Evolutionary conservation across 306 rosid genomes (phyloP).

Genomic region (Abrus precatorius): DNA sequence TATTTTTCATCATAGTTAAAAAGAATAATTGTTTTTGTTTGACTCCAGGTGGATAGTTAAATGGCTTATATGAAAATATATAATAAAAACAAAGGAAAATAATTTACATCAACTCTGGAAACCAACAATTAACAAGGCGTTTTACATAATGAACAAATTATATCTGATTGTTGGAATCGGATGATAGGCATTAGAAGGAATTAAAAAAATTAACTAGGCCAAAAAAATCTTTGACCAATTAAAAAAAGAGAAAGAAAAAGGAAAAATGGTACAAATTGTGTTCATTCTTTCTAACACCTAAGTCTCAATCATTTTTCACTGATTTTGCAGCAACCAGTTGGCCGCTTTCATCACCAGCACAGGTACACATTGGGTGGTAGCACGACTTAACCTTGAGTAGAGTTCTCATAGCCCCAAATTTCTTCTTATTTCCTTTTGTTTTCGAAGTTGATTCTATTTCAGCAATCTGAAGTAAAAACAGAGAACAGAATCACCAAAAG

Average conservation of each 20-base stretch:
- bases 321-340: slow-evolving; percentile 53
- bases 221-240: background rate
- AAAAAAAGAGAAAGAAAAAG: background rate
- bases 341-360: slow-evolving; percentile 54
- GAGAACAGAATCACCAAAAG: background rate
- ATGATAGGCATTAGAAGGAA: slow-evolving; percentile 4
- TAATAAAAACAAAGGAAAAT: background rate
- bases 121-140: slow-evolving; percentile 16
- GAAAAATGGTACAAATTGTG: slow-evolving; percentile 18
- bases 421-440: slow-evolving; percentile 54
- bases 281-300: slow-evolving; percentile 42
- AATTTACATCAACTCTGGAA: slow-evolving; percentile 37
- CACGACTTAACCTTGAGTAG: slow-evolving; percentile 63
- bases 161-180: slow-evolving; percentile 7
- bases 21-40: background rate
- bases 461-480: slow-evolving; percentile 39
- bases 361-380: slow-evolving; percentile 56
- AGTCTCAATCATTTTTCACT: slow-evolving; percentile 38
- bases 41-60: background rate
- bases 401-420: slow-evolving; percentile 57
- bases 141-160: slow-evolving; percentile 32
- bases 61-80: slow-evolving; percentile 7
- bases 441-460: slow-evolving; percentile 40
- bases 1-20: background rate
- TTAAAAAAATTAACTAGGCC: background rate